Conservation (phyloP, 176 grass and related monocot species). For the Coix lacrymajobi region DNA sequence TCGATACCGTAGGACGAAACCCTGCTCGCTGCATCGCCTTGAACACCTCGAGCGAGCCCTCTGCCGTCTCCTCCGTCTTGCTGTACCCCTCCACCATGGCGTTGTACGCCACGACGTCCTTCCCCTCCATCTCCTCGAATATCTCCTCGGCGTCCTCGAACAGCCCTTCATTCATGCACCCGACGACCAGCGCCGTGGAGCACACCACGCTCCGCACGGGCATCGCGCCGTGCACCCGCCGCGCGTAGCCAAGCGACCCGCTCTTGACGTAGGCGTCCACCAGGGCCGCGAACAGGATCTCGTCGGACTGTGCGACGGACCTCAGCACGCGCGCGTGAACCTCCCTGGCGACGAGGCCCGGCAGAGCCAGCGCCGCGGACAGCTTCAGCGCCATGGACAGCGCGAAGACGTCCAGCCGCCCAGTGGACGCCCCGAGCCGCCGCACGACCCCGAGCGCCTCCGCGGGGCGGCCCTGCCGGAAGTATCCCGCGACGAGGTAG, state of each 20-base stretch:
- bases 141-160: slow-evolving; percentile 46
- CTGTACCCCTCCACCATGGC: slow-evolving; percentile 82
- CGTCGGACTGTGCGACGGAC: slow-evolving; percentile 36
- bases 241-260: slow-evolving; percentile 40
- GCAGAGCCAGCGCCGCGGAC: slow-evolving; percentile 29
- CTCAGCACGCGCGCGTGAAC: slow-evolving; percentile 59
- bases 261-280: slow-evolving; percentile 84
- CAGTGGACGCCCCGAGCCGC: slow-evolving; percentile 37
- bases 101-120: slow-evolving; percentile 68
- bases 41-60: slow-evolving; percentile 51
- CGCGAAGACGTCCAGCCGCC: slow-evolving; percentile 49
- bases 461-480: slow-evolving; percentile 33
- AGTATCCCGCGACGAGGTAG: slow-evolving; percentile 77
- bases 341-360: slow-evolving; percentile 32
- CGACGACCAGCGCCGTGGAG: slow-evolving; percentile 72
- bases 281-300: slow-evolving; percentile 53
- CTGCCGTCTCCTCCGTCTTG: slow-evolving; percentile 38
- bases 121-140: slow-evolving; percentile 38
- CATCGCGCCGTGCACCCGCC: slow-evolving; percentile 35
- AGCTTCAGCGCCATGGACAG: slow-evolving; percentile 91
- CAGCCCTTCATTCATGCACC: slow-evolving; percentile 62
- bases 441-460: slow-evolving; percentile 55
- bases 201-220: slow-evolving; percentile 49
- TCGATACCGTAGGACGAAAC: slow-evolving; percentile 51
- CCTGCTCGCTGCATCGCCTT: slow-evolving; percentile 48